Base-by-base conservation (phyloP, 768 basidiomycete genomes). In the Tulasnella sp. region DNA sequence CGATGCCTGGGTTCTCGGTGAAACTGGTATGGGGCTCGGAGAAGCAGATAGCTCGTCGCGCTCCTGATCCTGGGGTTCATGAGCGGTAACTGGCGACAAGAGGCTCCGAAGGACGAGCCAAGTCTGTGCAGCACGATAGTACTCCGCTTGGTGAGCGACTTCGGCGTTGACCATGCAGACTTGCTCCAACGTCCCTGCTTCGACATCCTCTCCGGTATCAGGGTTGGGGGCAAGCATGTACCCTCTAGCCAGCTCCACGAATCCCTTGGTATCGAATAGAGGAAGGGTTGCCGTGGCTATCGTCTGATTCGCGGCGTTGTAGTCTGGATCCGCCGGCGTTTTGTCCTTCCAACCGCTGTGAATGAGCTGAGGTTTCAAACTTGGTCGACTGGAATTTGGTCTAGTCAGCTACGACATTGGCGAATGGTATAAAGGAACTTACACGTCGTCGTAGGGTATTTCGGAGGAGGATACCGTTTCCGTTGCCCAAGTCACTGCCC, bases 381-480 rank as follows among this genome's bases (percentile, higher is more conserved):
- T 75, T 25, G 75, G 74, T 25, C 25, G 58, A 25, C 58, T 64
- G 31, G 15, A 1, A 17, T 5, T 29, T 64, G 58, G 5, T 8
- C 0, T 9, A 12, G 15, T 64, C 17, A 64, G 58, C 58, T 12
- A 34, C 31, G 31, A n/a, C 15, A 12, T 5, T 29, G 8, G 58
- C 31, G 31, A 2, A 45, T 25, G 42, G 29, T n/a, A 42, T 3
- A 17, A n/a, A 36, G 17, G n/a, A 15, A 83, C 89, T 73, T 80
- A 93, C 93, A 90, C 79, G 79, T 95, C 93, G 78, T 95, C 93
- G 77, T 91, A 94, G 2, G 93, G 93, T 2, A 90, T 81, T 79
- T 93, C 91, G 86, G 88, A 90, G 49, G 81, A 81, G 6, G 80
- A 78, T 54, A 83, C 84, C n/a, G 82, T 83, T 72, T 91, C 91